Evolutionary conservation across 2,329 filamentous ascomycete species (phyloP).

Genomic region (Zymoseptoria crescenta): DNA sequence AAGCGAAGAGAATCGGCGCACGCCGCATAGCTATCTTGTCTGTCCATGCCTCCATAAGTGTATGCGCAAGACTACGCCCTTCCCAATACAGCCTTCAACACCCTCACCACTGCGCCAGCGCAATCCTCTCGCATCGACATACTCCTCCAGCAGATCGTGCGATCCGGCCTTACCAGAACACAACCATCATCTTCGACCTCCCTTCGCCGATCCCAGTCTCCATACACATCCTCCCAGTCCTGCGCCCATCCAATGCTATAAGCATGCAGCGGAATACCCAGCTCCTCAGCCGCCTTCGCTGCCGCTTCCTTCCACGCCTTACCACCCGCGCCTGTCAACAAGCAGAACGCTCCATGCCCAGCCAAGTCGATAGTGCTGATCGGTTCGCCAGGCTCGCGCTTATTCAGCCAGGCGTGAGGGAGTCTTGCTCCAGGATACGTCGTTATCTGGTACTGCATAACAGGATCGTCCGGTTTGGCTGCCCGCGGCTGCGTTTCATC

Average conservation of each 20-base stretch:
- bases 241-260: slow-evolving; percentile 50
- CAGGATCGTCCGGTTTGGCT: slow-evolving; percentile 18
- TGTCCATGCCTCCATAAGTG: no score
- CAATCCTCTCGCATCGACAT: slow-evolving; percentile 20
- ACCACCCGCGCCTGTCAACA: slow-evolving; percentile 46
- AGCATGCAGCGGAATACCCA: slow-evolving; percentile 42
- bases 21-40: no score
- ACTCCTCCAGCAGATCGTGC: slow-evolving; percentile 50
- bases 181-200: slow-evolving; percentile 52
- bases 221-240: slow-evolving; percentile 56
- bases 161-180: slow-evolving; percentile 52
- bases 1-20: no score
- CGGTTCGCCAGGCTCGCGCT: slow-evolving; percentile 34
- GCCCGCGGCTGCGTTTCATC: slow-evolving; percentile 22
- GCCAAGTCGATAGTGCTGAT: slow-evolving; percentile 55
- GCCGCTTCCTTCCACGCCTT: slow-evolving; percentile 48
- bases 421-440: slow-evolving; percentile 54
- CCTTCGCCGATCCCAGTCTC: slow-evolving; percentile 49
- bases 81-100: slow-evolving; percentile 21
- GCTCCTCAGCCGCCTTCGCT: slow-evolving; percentile 26
- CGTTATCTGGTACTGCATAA: slow-evolving; percentile 22
- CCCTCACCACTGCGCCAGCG: slow-evolving; percentile 16
- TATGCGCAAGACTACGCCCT: slow-evolving; percentile 1
- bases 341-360: slow-evolving; percentile 45
- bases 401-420: slow-evolving; percentile 57